A percentile compares a stretch with the other conserved stretches of the same genome.
Evolutionary conservation across 805 yeast genomes (phyloP).

Genomic region (Metschnikowia santaceciliae): DNA sequence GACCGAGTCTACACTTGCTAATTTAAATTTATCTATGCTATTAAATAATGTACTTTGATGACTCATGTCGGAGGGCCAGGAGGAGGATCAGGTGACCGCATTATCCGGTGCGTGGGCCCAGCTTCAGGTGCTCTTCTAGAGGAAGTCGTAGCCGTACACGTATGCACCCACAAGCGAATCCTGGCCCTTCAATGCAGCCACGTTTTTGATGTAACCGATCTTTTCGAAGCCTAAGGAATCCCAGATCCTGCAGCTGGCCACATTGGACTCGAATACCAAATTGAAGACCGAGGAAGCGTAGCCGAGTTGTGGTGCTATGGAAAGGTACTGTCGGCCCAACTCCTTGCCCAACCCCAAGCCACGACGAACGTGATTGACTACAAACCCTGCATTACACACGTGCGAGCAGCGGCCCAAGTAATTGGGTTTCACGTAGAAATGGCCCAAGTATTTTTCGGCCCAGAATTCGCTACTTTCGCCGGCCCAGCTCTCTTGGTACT

Average conservation of each 20-base stretch:
- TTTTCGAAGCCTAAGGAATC: slow-evolving; percentile 76
- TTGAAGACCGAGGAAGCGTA: slow-evolving; percentile 83
- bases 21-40: too few relatives aligned
- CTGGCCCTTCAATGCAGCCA: slow-evolving; percentile 64
- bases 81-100: too few relatives aligned
- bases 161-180: slow-evolving; percentile 68
- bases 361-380: slow-evolving; percentile 57
- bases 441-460: slow-evolving; percentile 56
- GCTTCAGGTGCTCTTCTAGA: background rate
- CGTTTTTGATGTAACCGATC: slow-evolving; percentile 72
- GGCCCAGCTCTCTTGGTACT: slow-evolving; percentile 25
- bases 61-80: too few relatives aligned
- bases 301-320: slow-evolving; percentile 75
- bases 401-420: slow-evolving; percentile 83
- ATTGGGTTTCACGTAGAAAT: slow-evolving; percentile 82
- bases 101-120: background rate
- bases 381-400: slow-evolving; percentile 82
- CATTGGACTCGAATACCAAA: slow-evolving; percentile 77
- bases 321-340: slow-evolving; percentile 64
- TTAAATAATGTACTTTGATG: too few relatives aligned
- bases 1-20: too few relatives aligned
- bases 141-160: slow-evolving; percentile 65
- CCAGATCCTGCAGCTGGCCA: slow-evolving; percentile 77
- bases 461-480: slow-evolving; percentile 38
- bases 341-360: slow-evolving; percentile 67